Percentiles rank a stretch among this genome's conserved stretches.
Evolutionary conservation across 192 early-diverging fungal species (phyloP).

Genomic region (Coemansia sp.): DNA sequence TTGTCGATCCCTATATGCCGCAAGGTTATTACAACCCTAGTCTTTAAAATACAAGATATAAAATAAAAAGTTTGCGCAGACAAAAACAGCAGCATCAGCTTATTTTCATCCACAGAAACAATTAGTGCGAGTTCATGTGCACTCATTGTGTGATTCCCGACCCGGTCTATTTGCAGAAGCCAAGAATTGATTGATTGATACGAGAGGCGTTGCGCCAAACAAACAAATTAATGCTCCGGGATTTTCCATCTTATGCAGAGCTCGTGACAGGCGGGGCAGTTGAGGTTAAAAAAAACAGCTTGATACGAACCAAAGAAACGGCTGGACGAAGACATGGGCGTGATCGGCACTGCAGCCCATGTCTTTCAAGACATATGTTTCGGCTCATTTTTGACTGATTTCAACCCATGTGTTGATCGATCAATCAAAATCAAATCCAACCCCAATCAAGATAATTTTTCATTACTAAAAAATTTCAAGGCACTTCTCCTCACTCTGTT

Average conservation of each 20-base stretch:
- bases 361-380: background rate
- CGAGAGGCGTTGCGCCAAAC: background rate
- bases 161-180: slow-evolving; percentile 3
- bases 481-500: background rate
- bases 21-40: background rate
- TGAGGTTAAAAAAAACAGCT: too few species aligned
- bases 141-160: slow-evolving; percentile 3
- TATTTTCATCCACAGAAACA: background rate
- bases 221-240: background rate
- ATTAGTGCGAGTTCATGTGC: background rate
- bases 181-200: slow-evolving; percentile 1
- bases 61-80: background rate
- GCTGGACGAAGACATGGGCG: background rate
- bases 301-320: too few species aligned
- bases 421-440: background rate
- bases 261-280: background rate
- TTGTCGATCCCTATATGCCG: background rate
- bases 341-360: background rate
- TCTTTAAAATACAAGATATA: background rate
- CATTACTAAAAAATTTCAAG: background rate
- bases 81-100: background rate
- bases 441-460: background rate
- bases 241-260: background rate
- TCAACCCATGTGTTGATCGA: background rate
- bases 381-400: background rate